Evolutionary conservation across 192 early-diverging fungal genomes (phyloP).

Genomic region (Gonapodya sp.): DNA sequence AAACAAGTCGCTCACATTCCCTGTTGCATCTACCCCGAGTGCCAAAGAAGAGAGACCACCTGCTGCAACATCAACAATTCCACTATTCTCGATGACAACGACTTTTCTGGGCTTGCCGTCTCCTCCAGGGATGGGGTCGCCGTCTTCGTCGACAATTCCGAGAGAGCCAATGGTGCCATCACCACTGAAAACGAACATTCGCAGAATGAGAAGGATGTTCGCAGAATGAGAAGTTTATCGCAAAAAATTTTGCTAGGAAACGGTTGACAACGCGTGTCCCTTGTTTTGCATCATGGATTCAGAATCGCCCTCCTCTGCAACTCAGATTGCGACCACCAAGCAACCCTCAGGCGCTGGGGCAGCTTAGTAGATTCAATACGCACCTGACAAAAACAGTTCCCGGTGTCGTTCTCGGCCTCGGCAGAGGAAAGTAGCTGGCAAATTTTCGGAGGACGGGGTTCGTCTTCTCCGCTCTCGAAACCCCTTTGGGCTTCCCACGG

Average conservation of each 20-base stretch:
- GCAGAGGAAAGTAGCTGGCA: background rate
- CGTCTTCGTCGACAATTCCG: background rate
- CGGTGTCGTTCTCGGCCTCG: background rate
- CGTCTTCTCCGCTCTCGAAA: background rate
- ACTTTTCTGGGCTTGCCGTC: conserved; percentile 41
- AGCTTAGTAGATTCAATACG: too few relatives aligned
- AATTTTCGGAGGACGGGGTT: background rate
- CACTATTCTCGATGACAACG: conserved; percentile 50
- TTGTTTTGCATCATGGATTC: too few relatives aligned
- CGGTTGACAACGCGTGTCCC: too few relatives aligned
- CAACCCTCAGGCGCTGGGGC: too few relatives aligned
- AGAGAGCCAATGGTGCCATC: background rate
- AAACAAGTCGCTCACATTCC: conserved; percentile 25
- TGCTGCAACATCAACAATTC: conserved; percentile 67
- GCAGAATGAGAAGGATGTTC: too few relatives aligned
- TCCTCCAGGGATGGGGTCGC: background rate
- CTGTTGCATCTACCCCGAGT: conserved; percentile 55
- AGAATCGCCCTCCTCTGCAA: too few relatives aligned
- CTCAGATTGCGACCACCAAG: too few relatives aligned
- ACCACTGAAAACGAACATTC: background rate
- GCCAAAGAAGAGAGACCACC: conserved; percentile 87
- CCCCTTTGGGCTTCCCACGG: background rate
- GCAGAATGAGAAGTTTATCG: too few relatives aligned
- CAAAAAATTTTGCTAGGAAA: too few relatives aligned
- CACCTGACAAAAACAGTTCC: background rate